Base-by-base conservation (phyloP, 2,329 filamentous ascomycete species). In the Sordariomycetes sp. region DNA sequence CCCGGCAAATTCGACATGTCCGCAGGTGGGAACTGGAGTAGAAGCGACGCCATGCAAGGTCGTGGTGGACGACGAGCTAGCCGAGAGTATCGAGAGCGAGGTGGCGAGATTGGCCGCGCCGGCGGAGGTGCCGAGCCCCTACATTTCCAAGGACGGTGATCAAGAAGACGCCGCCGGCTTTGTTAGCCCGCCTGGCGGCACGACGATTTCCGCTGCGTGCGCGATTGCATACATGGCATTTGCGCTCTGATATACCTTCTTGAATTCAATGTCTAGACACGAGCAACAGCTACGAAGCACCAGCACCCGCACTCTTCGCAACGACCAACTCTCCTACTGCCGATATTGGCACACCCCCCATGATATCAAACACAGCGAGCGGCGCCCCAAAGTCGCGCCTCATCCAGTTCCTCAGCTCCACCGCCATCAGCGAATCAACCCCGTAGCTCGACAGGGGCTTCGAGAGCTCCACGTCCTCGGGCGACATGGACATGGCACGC, bases 371-470 rank as follows among this genome's bases (percentile, higher is more conserved):
- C 12, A 39, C 36, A 39, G 36, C 36, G 3, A 39, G 12, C 15
- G 36, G 36, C 45, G 45, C 45, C n/a, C 12, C 45, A 13, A 50
- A 50, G n/a, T 50, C 74, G 58, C 74, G 70, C 17, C 72, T 73
- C 54, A 78, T 74, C 72, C 72, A 75, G 36, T 71, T 72, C 2
- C 73, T 62, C 35, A 76, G 52, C 61, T 76, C 73, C 0, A 76
- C 69, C 1, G 72, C 73, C 32, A 76, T 68, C 0, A 76, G 66
- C 1, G 70, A 73, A 48, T 57, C 55, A 10, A 57, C 32, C 5
- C 48, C 48, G 13, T 57, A 53, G 48, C 22, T 25, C 17, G 34
- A 36, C 10, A 57, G 45, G 12, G 32, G 10, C 28, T 17, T 36
- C 12, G 24, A 6, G 28, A 20, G n/a, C 12, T 53, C 50, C 15